Base-by-base conservation (phyloP, 1,284 basidiomycete species). In the Somion occarium region DNA sequence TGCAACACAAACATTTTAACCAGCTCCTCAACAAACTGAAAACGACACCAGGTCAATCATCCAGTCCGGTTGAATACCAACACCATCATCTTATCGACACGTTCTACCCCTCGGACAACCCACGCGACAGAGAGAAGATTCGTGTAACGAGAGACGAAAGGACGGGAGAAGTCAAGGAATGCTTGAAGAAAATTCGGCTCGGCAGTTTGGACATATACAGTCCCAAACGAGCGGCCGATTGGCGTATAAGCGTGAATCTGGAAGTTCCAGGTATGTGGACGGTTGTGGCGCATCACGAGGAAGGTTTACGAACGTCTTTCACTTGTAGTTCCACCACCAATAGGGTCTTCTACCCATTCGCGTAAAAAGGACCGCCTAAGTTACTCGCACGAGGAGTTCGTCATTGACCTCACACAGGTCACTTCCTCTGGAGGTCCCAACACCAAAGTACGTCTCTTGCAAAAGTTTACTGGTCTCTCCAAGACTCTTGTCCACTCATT, bases 381-480 rank as follows among this genome's bases (percentile, higher is more conserved):
- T 59, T 99, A 99, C 66, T 73, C 84, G 1, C 95, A 98, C 69
- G 93, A 98, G 69, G 85, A 95, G 55, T 93, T 93, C 65, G 79
- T 79, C 59, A 88, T 99, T 56, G 96, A 99, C 70, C 76, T 99
- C 44, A 99, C 96, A 0, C 92, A 95, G 67, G 96, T 99, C 46
- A 83, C 81, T 5, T 74, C 83, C 12, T 70, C 70, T 26, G 57
- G 66, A 11, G 67, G 73, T 7, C 66, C 75, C 1, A 73, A 68
- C 52, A 67, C 68, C 53, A 72, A 77, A 46, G 85, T 86, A 64
- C 52, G 79, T 52, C 23, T 68, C 20, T 23, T 24, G 3, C 34
- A 34, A 34, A 25, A 46, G 50, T 38, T 38, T 38, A 44, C 44
- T 13, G 12, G 45, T 34, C 34, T 44, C 47, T 42, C 20, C 46